phyloP scores from a whole-genome alignment of 1,139 yeast genomes.

The Blastobotrys arbuscula region DNA sequence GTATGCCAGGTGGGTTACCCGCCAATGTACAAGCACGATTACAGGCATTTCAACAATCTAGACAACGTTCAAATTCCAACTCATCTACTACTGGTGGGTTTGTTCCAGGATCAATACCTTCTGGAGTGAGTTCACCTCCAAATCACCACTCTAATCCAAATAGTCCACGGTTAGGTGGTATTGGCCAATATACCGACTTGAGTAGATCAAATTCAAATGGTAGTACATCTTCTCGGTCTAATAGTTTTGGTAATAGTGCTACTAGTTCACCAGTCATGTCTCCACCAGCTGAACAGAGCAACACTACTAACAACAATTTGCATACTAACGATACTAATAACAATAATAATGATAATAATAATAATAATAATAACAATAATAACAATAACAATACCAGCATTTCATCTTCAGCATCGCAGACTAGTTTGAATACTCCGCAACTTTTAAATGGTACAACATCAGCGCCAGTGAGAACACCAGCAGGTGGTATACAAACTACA shows the following conservation, averaged over 20 bases:
- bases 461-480: conserved; percentile 4
- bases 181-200: conserved; percentile 1
- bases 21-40: conserved; percentile 24
- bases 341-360: neutral
- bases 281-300: neutral
- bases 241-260: conserved; percentile 1
- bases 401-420: neutral
- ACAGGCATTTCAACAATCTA: conserved; percentile 27
- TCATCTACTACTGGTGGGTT: conserved; percentile 12
- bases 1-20: conserved; percentile 11
- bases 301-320: no score
- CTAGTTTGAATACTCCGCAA: neutral
- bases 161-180: conserved; percentile 2
- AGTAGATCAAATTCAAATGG: conserved; percentile 9
- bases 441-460: neutral
- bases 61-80: conserved; percentile 26
- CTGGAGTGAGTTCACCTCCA: conserved; percentile 6
- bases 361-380: neutral
- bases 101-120: conserved; percentile 1
- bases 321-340: neutral
- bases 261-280: conserved; percentile 10
- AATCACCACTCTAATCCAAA: conserved; percentile 2
- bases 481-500: neutral
- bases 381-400: neutral
- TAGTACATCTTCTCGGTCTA: neutral